phyloP scores from a whole-genome alignment of 2,329 filamentous ascomycete genomes.

The Microdochium bolleyi region DNA sequence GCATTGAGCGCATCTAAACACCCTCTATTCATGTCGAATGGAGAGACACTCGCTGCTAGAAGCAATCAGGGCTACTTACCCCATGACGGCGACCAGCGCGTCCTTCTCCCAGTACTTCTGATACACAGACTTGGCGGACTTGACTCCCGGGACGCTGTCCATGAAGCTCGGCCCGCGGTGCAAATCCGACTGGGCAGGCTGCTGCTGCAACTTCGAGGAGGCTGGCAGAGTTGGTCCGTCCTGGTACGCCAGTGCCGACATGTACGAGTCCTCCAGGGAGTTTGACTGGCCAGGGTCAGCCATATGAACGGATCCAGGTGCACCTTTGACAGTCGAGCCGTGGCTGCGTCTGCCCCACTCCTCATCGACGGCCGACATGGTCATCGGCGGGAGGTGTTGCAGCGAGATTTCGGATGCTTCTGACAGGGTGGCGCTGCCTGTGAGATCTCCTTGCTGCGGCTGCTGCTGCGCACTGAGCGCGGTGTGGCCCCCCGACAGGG shows the following conservation, averaged over 20 bases:
- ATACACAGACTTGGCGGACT: conserved; percentile 5
- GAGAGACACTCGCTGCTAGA: too few relatives aligned
- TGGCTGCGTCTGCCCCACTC: too few relatives aligned
- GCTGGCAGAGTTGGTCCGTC: neutral
- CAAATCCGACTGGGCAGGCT: neutral
- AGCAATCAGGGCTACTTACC: conserved; percentile 6
- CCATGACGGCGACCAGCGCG: conserved; percentile 13
- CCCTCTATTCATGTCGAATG: neutral
- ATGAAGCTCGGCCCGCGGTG: neutral
- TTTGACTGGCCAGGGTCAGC: too few relatives aligned
- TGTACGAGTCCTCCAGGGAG: neutral
- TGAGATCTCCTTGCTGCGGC: neutral
- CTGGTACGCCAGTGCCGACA: neutral
- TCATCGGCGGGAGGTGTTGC: too few relatives aligned
- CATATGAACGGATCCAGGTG: too few relatives aligned
- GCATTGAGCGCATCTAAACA: neutral
- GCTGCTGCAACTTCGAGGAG: neutral
- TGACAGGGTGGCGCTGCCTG: neutral
- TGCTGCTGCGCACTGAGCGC: too few relatives aligned
- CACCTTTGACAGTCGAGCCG: too few relatives aligned
- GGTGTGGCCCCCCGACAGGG: neutral
- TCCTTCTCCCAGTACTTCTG: conserved; percentile 7
- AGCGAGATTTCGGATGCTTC: neutral
- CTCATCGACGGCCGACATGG: too few relatives aligned
- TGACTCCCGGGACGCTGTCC: neutral